Evolutionary conservation across 305 asterid genomes (phyloP), one percentile per base, ranked within the genome.

Genomic region (Ilex paraguariensis): DNA sequence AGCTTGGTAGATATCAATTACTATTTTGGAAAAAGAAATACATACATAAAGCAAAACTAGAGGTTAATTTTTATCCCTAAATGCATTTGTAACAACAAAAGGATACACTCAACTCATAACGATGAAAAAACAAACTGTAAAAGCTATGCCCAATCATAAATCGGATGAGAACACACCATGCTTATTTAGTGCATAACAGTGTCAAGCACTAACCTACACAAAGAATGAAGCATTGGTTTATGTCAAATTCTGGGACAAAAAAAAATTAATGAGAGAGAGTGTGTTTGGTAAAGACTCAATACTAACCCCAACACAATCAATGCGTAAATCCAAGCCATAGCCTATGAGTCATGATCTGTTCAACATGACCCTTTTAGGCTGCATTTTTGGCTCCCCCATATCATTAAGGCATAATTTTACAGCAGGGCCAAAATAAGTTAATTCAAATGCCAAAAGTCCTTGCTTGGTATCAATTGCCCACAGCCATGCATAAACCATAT

Each of bases 401-500:
- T 69, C 76, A 82, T 91, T 96, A 76, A 91, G 99, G 76, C 95
- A 86, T 79, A 94, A 76, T 77, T 88, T 88, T 52, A 98, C 96
- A 78, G 97, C 81, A 60, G 99, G 99, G 66, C 99, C 98, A 56
- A 79, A 81, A 73, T 70, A 88, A 75, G 85, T 79, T 57, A 73
- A 50, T 32, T 88, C 96, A 56, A 96, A 94, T 67, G 99, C 97
- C 78, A 94, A 94, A 76, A 94, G 86, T 64, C 99, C 99, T 70
- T 95, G 80, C 82, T 84, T 94, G 32, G 99, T 94, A 81, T 94
- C 99, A 65, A 94, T 79, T 51, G 98, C 86, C 99, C 99, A 94
- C 67, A 94, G 76, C 99, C 99, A 94, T 67, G 99, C 97, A 82
- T 94, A 98, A 70, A 94, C 98, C 70, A 94, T n/a, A n/a, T n/a